Base-by-base conservation (phyloP, 805 yeast genomes). In the Yarrowia divulgata region DNA sequence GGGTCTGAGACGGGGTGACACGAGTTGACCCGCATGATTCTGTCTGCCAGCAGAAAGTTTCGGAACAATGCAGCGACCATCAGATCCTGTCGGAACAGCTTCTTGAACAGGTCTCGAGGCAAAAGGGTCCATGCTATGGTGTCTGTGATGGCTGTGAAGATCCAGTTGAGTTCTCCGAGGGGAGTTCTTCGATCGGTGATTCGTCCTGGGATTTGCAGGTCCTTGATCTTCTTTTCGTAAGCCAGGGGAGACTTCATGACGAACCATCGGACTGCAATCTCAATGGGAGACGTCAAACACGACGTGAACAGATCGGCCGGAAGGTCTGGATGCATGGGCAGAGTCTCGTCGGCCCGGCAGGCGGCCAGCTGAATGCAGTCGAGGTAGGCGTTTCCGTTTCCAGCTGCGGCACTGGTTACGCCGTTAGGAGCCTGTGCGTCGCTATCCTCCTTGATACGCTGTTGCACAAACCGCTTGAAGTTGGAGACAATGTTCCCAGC, bases 271-370 rank as follows among this genome's bases (percentile, higher is more conserved):
- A 94, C 88, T 73, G 97, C 91, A 72, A 93, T 93, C 72, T 95
- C 98, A 35, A 95, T 94, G 1, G 99, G 98, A 58, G 97, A 88
- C 0, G 98, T 94, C 69, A 95, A 82, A 78, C 99, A 95, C 75
- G 97, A 92, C 0, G 98, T 91, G 81, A 95, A 95, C 70, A 95
- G 80, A 77, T 95, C 99, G 0, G 98, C 98, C 0, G 99, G 99
- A 29, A 95, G 81, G 49, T 90, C 95, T 0, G 98, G 98, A 75
- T 89, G 89, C 93, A 93, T 89, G 2, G 98, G 97, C 63, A 95
- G 80, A 4, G 89, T 80, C 78, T 95, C 99, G 77, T 92, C 87
- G 6, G 93, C 87, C 48, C 86, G 84, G 76, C 99, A 95, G 0
- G 98, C 97, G 0, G 97, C 98, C 69, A 95, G 81, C 77, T 93